These are phyloP conservation scores for Botrytis elliptica DNA, from an alignment of 2,329 filamentous ascomycete genomes.

Conservation along the genomic window DNA sequence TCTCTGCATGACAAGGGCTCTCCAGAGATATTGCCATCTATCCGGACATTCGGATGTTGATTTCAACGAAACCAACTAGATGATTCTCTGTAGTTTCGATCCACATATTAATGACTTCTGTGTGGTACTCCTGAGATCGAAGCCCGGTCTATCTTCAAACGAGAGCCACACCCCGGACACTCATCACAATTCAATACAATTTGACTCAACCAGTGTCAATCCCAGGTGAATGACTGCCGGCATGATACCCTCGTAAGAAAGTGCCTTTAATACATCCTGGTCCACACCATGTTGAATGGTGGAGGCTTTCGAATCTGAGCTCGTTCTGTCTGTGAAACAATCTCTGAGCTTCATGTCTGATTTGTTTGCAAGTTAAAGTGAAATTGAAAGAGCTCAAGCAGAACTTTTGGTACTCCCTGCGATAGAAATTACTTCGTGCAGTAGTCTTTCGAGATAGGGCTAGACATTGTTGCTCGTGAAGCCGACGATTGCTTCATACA, in stretches of 20 bases:
- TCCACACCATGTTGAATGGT: background rate
- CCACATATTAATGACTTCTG: background rate
- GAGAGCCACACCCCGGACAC: background rate
- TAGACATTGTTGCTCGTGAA: background rate
- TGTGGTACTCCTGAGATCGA: background rate
- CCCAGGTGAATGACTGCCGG: no score
- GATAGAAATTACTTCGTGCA: background rate
- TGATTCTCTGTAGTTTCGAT: background rate
- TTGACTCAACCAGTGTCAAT: background rate
- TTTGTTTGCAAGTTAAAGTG: background rate
- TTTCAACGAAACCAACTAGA: background rate
- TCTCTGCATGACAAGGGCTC: background rate
- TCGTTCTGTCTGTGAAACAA: background rate
- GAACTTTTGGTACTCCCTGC: background rate
- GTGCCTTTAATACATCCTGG: no score
- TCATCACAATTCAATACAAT: background rate
- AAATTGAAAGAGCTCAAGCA: background rate
- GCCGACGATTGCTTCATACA: background rate
- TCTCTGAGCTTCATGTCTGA: background rate
- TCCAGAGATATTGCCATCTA: background rate
- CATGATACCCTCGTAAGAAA: no score
- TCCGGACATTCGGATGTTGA: no score
- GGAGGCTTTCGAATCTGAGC: background rate
- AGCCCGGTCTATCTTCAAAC: no score
- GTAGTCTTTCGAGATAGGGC: background rate